Conservation (phyloP, 352 stramenopile genomes). For the Aphanomyces invadans region DNA sequence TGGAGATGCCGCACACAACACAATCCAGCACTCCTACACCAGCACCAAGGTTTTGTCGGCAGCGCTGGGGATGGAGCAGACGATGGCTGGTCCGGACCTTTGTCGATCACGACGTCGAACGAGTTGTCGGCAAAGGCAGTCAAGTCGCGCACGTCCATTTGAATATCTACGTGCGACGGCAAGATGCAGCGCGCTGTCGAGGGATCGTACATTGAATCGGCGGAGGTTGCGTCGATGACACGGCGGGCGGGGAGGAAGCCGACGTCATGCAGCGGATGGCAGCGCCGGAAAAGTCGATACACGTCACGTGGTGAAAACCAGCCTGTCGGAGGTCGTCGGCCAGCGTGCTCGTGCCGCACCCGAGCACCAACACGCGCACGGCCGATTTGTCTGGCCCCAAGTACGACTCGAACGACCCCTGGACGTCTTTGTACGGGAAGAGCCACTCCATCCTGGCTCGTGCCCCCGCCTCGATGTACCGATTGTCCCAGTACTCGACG, state of each 20-base stretch:
- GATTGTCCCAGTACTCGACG: slow-evolving; percentile 18
- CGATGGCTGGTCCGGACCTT: slow-evolving; percentile 9
- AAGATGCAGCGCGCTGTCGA: not conserved
- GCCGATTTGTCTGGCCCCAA: slow-evolving; percentile 5
- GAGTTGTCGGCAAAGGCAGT: slow-evolving; percentile 3
- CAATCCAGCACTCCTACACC: slow-evolving; percentile 18
- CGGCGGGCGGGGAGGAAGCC: not conserved
- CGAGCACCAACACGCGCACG: slow-evolving; percentile 18
- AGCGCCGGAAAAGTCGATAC: slow-evolving; percentile 22
- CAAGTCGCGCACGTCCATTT: slow-evolving; percentile 22
- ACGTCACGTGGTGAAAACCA: slow-evolving; percentile 23
- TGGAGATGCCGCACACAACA: slow-evolving; percentile 15
- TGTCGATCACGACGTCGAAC: slow-evolving; percentile 22
- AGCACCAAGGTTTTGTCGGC: not conserved
- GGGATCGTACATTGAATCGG: slow-evolving; percentile 7
- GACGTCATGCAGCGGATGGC: slow-evolving; percentile 18
- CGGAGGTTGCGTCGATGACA: not conserved
- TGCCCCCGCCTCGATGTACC: slow-evolving; percentile 15
- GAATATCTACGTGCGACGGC: not conserved
- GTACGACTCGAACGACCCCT: slow-evolving; percentile 9
- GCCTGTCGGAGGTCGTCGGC: slow-evolving; percentile 10
- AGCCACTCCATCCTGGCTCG: not conserved
- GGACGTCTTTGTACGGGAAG: slow-evolving; percentile 10
- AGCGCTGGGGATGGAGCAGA: not conserved
- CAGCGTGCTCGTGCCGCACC: slow-evolving; percentile 21